Conservation (phyloP, 805 yeast species). For the Helenozyma baotianmanensis region DNA sequence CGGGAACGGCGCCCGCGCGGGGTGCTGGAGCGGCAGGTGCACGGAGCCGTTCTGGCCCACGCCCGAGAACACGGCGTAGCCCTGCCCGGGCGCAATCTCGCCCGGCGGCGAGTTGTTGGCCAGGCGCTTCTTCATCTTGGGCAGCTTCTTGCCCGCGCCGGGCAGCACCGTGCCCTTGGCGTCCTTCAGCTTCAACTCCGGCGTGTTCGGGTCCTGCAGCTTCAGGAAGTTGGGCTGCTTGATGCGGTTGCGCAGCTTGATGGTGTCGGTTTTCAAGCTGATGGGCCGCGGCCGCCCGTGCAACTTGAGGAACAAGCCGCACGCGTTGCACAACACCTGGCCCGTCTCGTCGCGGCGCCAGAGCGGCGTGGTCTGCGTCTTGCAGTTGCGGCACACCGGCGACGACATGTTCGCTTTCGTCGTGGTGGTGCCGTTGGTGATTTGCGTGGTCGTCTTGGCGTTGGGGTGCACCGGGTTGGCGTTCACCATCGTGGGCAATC, state of each 20-base stretch:
- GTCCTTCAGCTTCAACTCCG: constrained; percentile 52
- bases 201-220: constrained; percentile 48
- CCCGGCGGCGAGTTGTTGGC: constrained; percentile 1
- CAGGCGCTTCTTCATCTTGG: constrained; percentile 1
- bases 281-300: constrained; percentile 94
- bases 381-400: constrained; percentile 84
- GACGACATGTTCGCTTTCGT: constrained; percentile 56
- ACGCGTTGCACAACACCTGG: constrained; percentile 85
- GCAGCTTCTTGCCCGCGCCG: constrained; percentile 20
- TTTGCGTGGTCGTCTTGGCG: constrained; percentile 57
- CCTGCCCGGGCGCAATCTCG: background rate
- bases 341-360: constrained; percentile 96
- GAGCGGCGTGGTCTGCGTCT: constrained; percentile 87
- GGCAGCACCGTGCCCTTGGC: constrained; percentile 13
- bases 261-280: constrained; percentile 84
- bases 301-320: constrained; percentile 86
- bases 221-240: constrained; percentile 44
- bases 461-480: constrained; percentile 50
- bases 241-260: constrained; percentile 84
- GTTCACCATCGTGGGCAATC: constrained; percentile 15
- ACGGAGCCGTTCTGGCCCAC: no score
- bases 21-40: constrained; percentile 14
- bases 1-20: constrained; percentile 5
- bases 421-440: constrained; percentile 59
- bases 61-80: constrained; percentile 3